Percentiles rank a stretch among this genome's conserved stretches.
These are phyloP conservation scores for Casuarina glauca DNA, from an alignment of 306 rosid genomes.

Conservation along the genomic window DNA sequence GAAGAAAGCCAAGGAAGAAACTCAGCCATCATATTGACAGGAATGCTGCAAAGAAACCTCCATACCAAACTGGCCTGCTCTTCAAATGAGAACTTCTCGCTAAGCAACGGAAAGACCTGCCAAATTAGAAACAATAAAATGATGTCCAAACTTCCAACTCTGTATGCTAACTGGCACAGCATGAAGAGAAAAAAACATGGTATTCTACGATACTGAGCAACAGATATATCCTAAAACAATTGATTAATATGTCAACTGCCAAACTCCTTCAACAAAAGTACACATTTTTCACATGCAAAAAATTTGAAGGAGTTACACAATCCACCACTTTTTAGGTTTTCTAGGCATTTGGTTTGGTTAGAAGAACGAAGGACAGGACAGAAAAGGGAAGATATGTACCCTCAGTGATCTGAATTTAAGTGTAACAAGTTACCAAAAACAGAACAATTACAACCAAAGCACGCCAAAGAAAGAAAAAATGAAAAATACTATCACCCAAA, in stretches of 20 bases:
- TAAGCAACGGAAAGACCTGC: slow-evolving; percentile 40
- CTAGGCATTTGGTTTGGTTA: neutral
- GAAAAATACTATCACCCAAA: neutral
- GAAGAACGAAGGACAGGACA: neutral
- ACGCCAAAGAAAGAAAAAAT: neutral
- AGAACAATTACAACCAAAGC: too few species aligned
- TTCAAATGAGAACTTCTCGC: slow-evolving; percentile 32
- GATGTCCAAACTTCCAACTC: slow-evolving; percentile 2
- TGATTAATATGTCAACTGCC: neutral
- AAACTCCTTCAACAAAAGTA: neutral
- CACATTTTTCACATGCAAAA: neutral
- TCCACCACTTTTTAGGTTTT: neutral
- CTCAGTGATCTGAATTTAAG: neutral
- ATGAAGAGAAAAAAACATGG: neutral
- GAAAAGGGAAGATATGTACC: neutral
- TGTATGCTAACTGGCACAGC: neutral
- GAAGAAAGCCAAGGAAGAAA: slow-evolving; percentile 37
- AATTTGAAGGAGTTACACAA: neutral
- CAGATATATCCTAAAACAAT: neutral
- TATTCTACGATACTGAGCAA: neutral
- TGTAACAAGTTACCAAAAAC: neutral
- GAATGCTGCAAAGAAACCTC: slow-evolving; percentile 39
- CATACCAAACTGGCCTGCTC: slow-evolving; percentile 38
- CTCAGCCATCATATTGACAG: slow-evolving; percentile 35
- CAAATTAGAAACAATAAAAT: slow-evolving; percentile 16